Evolutionary conservation across 2,329 filamentous ascomycete species (phyloP), one percentile per base, ranked within the genome.

Genomic region (Cladosporium sphaerospermum): DNA sequence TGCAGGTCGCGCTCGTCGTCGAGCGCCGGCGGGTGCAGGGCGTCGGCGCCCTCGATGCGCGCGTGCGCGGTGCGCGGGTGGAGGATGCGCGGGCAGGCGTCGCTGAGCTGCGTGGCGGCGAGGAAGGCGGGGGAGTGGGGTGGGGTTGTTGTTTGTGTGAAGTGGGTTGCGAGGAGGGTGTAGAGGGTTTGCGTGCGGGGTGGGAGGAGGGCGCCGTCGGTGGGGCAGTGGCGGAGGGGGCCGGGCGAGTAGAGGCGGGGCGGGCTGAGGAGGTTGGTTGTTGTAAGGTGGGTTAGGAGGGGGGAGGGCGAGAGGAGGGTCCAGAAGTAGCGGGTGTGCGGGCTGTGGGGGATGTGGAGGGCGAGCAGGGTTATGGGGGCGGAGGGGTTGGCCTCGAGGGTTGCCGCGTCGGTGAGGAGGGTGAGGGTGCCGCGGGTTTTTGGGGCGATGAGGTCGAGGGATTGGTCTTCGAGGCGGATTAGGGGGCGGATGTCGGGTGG

Each of bases 291-390:
- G 4, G 34, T 34, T 9, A 62, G 48, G 7, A 61, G 34, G 7
- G 32, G 10, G 5, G 10, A 23, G 28, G 53, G 41, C 4, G 54
- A 50, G 3, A 54, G 19, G 34, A 49, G 19, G 9, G 52, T 56
- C 52, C 63, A 64, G 54, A 59, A 64, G 47, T 49, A 63, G n/a
- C 61, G 57, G 9, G 62, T 49, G 7, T 56, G 44, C 11, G 31
- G 43, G 42, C 61, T 60, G 11, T 46, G n/a, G 3, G 57, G 56
- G 34, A 55, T 53, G 5, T 61, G 13, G 9, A 63, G 46, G 5
- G 59, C 59, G 23, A 62, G 18, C 13, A 65, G 54, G 4, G 54
- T 47, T 9, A 62, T 41, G 5, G 57, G 57, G 8, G 33, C 18
- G 5, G 40, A 14, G 1, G 44, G 33, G 9, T 57, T 19, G 31